A percentile compares a stretch with the other conserved stretches of the same genome.
Evolutionary conservation across 2,329 filamentous ascomycete genomes (phyloP).

Genomic region (Albifimbria verrucaria): DNA sequence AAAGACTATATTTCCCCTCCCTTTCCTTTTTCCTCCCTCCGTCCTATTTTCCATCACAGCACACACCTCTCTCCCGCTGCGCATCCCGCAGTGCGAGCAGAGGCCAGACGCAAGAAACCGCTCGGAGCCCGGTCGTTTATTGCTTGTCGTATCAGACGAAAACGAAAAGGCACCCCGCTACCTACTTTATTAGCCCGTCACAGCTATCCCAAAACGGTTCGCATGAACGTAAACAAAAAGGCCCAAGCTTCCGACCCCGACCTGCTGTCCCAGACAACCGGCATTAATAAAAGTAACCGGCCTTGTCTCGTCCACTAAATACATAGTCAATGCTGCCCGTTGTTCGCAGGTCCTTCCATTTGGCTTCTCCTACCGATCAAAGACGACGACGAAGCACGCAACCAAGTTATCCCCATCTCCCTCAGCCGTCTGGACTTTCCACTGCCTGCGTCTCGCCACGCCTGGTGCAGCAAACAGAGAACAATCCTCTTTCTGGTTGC

Average conservation of each 20-base stretch:
- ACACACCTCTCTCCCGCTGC: not conserved
- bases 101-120: not conserved
- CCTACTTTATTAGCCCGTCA: no score
- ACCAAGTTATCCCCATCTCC: slow-evolving; percentile 2
- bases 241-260: slow-evolving; percentile 22
- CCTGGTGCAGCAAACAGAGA: slow-evolving; percentile 1
- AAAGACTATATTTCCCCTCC: no score
- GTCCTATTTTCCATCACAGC: not conserved
- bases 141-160: no score
- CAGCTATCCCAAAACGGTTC: slow-evolving; percentile 34
- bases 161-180: slow-evolving; percentile 11
- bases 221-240: slow-evolving; percentile 11
- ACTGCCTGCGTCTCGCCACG: slow-evolving; percentile 3
- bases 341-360: not conserved
- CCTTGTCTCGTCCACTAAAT: not conserved
- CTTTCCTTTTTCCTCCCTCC: not conserved
- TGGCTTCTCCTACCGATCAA: no score
- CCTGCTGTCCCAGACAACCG: slow-evolving; percentile 34
- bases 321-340: slow-evolving; percentile 11
- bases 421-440: not conserved
- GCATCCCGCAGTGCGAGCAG: not conserved
- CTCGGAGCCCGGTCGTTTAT: not conserved
- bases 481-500: slow-evolving; percentile 12
- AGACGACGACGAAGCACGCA: no score
- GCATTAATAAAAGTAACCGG: slow-evolving; percentile 4